phyloP scores from a whole-genome alignment of 306 rosid species.

The Alnus glutinosa region DNA sequence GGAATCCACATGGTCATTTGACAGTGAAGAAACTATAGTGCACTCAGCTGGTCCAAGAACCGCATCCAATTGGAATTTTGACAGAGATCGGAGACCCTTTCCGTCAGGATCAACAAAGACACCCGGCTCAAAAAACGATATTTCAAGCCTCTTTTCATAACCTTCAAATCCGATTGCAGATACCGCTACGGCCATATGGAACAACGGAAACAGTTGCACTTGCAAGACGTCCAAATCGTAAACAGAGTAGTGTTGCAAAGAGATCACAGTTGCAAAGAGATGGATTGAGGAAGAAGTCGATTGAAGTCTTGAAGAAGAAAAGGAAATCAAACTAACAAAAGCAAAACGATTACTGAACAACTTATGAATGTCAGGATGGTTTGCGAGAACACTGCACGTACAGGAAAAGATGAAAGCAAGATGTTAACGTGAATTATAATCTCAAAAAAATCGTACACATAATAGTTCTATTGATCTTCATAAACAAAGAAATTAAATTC shows the following conservation, averaged over 20 bases:
- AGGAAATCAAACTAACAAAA: conserved; percentile 26
- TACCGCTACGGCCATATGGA: conserved; percentile 53
- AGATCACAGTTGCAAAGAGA: conserved; percentile 1
- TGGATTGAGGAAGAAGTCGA: conserved; percentile 41
- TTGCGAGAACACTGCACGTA: conserved; percentile 89
- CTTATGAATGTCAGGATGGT: conserved; percentile 67
- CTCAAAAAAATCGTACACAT: no score
- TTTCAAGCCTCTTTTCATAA: conserved; percentile 91
- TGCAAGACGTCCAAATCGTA: conserved; percentile 43
- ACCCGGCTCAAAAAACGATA: conserved; percentile 63
- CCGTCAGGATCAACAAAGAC: conserved; percentile 67
- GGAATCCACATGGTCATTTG: conserved; percentile 76
- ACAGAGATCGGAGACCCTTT: conserved; percentile 69
- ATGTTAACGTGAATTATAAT: background rate
- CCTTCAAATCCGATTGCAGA: conserved; percentile 98
- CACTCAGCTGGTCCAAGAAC: conserved; percentile 82
- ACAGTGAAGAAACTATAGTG: conserved; percentile 81
- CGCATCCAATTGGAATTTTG: conserved; percentile 69
- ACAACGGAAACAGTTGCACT: conserved; percentile 7
- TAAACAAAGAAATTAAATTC: no score
- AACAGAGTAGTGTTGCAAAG: conserved; percentile 44
- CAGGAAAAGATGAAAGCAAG: background rate
- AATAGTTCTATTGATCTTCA: no score
- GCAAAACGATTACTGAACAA: background rate
- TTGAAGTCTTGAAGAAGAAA: conserved; percentile 38